Evolutionary conservation across 495 filamentous ascomycete species (phyloP).

Genomic region (Penicillium ucsense): DNA sequence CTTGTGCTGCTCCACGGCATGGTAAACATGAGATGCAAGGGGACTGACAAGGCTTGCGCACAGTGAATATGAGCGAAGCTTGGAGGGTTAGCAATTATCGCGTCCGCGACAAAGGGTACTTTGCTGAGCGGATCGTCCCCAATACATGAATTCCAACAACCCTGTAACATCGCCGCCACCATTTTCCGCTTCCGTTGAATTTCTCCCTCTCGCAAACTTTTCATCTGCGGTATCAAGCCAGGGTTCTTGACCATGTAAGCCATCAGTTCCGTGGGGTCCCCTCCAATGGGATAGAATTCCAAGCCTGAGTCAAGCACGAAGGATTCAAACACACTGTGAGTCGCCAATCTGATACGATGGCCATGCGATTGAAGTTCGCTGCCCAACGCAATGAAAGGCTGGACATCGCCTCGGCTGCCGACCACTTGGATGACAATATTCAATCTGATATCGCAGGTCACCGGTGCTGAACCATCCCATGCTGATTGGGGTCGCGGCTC

Average conservation of each 20-base stretch:
- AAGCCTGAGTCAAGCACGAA: conserved; percentile 46
- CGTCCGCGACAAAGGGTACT: conserved; percentile 60
- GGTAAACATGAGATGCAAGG: conserved; percentile 73
- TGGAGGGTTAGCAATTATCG: conserved; percentile 74
- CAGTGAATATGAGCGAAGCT: conserved; percentile 76
- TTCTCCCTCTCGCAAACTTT: conserved; percentile 36
- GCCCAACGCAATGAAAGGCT: conserved; percentile 45
- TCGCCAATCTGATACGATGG: conserved; percentile 52
- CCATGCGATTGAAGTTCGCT: conserved; percentile 36
- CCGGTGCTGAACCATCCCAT: background rate
- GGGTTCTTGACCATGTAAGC: conserved; percentile 50
- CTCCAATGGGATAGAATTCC: conserved; percentile 57
- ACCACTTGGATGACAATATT: conserved; percentile 48
- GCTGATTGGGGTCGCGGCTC: background rate
- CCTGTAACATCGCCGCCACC: conserved; percentile 52
- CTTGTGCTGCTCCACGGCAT: conserved; percentile 48
- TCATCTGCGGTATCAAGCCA: conserved; percentile 38
- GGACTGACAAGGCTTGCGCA: conserved; percentile 63
- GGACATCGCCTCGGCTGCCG: conserved; percentile 44
- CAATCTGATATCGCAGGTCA: conserved; percentile 12
- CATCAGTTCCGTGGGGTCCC: conserved; percentile 55
- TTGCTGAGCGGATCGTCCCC: conserved; percentile 40
- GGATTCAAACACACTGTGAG: conserved; percentile 49
- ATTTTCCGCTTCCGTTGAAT: conserved; percentile 34
- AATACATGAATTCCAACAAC: conserved; percentile 56